These are phyloP conservation scores for Diutina pseudorugosa DNA, from an alignment of 1,139 yeast genomes.

Conservation along the genomic window DNA sequence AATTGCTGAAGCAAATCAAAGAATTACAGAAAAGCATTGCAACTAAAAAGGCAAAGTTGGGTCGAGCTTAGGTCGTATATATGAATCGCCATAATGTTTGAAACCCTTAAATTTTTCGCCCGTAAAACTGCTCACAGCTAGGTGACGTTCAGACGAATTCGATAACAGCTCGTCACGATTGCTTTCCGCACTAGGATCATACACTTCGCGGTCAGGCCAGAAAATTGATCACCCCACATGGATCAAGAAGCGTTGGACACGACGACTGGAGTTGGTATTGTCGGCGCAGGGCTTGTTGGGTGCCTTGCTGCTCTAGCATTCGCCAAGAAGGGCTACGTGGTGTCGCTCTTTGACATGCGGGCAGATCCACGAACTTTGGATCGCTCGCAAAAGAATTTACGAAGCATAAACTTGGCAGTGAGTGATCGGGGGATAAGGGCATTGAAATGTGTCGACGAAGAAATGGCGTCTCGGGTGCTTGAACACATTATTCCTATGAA, in stretches of 20 bases:
- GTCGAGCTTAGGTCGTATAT: neutral
- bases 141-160: too few relatives aligned
- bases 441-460: constrained; percentile 45
- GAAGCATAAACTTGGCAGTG: constrained; percentile 81
- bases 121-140: too few relatives aligned
- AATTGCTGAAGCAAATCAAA: constrained; percentile 23
- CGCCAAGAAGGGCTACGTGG: constrained; percentile 59
- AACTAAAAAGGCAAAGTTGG: constrained; percentile 9
- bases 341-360: constrained; percentile 54
- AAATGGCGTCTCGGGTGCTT: constrained; percentile 44
- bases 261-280: constrained; percentile 13
- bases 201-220: neutral
- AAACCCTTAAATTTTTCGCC: too few relatives aligned
- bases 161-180: neutral
- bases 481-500: constrained; percentile 67
- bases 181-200: neutral
- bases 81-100: neutral
- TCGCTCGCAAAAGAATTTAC: constrained; percentile 22
- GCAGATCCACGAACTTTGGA: constrained; percentile 22
- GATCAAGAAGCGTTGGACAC: neutral
- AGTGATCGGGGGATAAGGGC: constrained; percentile 75
- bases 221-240: neutral
- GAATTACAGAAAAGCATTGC: constrained; percentile 11
- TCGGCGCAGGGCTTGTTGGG: constrained; percentile 88
- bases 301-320: constrained; percentile 76